These are phyloP conservation scores for Yamadazyma aaseri DNA, from an alignment of 1,139 yeast species.

Conservation along the genomic window DNA sequence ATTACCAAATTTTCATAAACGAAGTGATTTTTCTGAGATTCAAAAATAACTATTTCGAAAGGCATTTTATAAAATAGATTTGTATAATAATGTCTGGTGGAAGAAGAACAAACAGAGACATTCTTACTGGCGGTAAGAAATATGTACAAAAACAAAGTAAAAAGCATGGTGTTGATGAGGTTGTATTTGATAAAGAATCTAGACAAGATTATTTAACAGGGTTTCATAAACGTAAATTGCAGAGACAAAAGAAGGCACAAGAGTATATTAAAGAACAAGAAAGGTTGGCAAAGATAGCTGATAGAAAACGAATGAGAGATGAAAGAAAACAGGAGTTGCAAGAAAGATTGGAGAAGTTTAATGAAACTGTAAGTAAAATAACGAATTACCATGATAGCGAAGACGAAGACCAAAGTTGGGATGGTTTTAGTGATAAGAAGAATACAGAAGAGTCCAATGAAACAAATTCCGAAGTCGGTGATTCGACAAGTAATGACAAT, in stretches of 20 bases:
- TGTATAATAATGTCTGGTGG: constrained; percentile 10
- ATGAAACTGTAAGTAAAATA: constrained; percentile 51
- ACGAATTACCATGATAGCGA: constrained; percentile 29
- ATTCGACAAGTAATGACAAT: constrained; percentile 27
- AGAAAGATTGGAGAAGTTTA: constrained; percentile 57
- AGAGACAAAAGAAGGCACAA: constrained; percentile 83
- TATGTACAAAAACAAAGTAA: constrained; percentile 68
- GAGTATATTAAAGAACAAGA: constrained; percentile 75
- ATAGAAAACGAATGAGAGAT: constrained; percentile 65
- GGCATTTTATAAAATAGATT: too few species aligned
- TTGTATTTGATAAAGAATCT: constrained; percentile 72
- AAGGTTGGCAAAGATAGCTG: constrained; percentile 70
- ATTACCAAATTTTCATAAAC: constrained; percentile 6
- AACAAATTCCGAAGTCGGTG: constrained; percentile 16
- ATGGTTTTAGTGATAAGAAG: constrained; percentile 34
- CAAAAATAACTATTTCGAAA: not conserved
- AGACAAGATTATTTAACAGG: constrained; percentile 87
- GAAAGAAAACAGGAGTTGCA: constrained; percentile 68
- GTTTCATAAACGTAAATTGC: constrained; percentile 88
- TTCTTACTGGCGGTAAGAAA: constrained; percentile 83
- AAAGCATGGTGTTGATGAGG: constrained; percentile 73
- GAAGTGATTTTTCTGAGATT: not conserved
- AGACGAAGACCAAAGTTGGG: constrained; percentile 42
- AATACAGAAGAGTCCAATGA: constrained; percentile 16
- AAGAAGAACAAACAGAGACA: constrained; percentile 63